Evolutionary conservation across 805 yeast species (phyloP).

Genomic region (Wickerhamomyces silvicola): DNA sequence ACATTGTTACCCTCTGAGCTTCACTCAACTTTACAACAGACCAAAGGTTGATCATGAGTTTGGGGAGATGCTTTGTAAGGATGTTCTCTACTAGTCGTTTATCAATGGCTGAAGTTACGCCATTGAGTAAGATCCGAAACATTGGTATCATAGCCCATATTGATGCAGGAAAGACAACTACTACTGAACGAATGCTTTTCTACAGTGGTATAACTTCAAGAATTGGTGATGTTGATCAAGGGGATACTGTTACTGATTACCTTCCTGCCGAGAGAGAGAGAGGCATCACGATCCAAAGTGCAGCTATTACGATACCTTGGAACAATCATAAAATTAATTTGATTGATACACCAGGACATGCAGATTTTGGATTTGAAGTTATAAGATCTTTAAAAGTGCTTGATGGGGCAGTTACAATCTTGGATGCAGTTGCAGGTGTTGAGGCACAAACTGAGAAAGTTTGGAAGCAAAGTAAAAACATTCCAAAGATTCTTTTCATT

Average conservation of each 20-base stretch:
- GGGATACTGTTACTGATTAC: slow-evolving; percentile 93
- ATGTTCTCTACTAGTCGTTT: neutral
- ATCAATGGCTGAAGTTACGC: neutral
- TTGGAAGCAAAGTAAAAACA: slow-evolving; percentile 78
- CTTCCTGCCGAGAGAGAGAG: slow-evolving; percentile 84
- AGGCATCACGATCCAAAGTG: slow-evolving; percentile 95
- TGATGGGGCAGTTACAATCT: slow-evolving; percentile 89
- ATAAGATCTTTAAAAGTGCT: slow-evolving; percentile 81
- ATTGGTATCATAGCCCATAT: slow-evolving; percentile 98
- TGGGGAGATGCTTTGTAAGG: neutral
- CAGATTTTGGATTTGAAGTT: slow-evolving; percentile 95
- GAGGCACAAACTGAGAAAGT: slow-evolving; percentile 98
- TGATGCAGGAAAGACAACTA: slow-evolving; percentile 98
- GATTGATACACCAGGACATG: slow-evolving; percentile 98
- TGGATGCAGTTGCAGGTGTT: slow-evolving; percentile 97
- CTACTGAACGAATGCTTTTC: slow-evolving; percentile 93
- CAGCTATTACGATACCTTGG: slow-evolving; percentile 93
- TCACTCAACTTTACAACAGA: too few relatives aligned
- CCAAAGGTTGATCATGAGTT: neutral
- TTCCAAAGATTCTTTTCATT: slow-evolving; percentile 76
- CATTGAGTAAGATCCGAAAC: slow-evolving; percentile 49
- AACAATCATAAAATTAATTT: slow-evolving; percentile 67
- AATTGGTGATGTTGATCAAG: slow-evolving; percentile 92
- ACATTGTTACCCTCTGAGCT: too few relatives aligned
- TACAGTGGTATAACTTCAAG: slow-evolving; percentile 74